Evolutionary conservation across 768 basidiomycete genomes (phyloP), one percentile per base, ranked within the genome.

Genomic region (Erythrobasidium yunnanense): DNA sequence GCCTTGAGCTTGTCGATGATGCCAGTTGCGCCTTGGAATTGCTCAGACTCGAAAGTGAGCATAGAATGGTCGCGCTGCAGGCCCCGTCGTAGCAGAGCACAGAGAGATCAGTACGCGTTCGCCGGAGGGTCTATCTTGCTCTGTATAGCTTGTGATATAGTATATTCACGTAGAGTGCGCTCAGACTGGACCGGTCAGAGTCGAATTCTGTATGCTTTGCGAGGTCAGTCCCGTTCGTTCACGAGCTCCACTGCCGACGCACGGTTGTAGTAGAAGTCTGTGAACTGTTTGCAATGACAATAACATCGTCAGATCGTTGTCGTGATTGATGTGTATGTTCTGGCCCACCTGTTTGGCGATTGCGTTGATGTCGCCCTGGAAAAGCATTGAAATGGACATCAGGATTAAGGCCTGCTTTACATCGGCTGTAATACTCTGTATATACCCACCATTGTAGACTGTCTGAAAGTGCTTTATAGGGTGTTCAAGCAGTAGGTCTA

Each of bases 1-100:
- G 91, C 91, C 35, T 76, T 78, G 47, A 96, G 79, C 76, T 96
- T 92, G 73, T 85, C 83, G 18, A 79, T 70, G 75, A 93, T 90
- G 20, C 70, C 72, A 0, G 8, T 4, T 0, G 69, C 75, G 18
- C 91, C 89, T 56, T 80, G 78, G 69, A 84, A 76, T 22, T 80
- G 83, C 30, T 71, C 47, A 15, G 81, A 81, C 77, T 97, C 91
- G 77, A 82, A 96, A 5, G 85, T 83, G 73, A 96, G 78, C 88
- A 92, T 93, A 11, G 92, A 96, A 57, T 71, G 52, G 13, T 80
- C 77, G 68, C 90, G 84, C 93, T 96, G 75, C 25, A 3, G 20
- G 35, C 52, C 20, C 22, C 20, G 2, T 17, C 49, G n/a, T n/a
- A n/a, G n/a, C n/a, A n/a, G n/a, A n/a, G n/a, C n/a, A n/a, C n/a